Evolutionary conservation across 2,329 filamentous ascomycete genomes (phyloP), one percentile per base, ranked within the genome.

Genomic region (Zasmidium angulare): DNA sequence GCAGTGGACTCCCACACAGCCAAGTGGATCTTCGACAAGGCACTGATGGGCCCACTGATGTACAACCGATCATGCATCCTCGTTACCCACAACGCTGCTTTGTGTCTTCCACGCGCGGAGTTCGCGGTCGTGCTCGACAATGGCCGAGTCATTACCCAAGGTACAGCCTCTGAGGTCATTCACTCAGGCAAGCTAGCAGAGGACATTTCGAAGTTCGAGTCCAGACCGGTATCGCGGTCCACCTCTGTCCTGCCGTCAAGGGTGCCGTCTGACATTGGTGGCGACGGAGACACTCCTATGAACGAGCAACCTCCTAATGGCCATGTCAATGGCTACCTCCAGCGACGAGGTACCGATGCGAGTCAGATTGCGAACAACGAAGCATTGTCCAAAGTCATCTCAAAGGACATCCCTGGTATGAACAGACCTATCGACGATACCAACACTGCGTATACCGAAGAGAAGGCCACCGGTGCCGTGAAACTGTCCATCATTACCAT

Each of bases 1-100:
- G 95, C 95, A 24, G 95, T 99, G 31, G 95, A 99, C 74, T 96
- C 95, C 2, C 95, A 99, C 69, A 98, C 95, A 0, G 93, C 93
- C 1, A 96, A 97, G 74, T 97, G 96, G 88, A 98, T 99, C 66
- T 98, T 98, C 77, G 89, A 89, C 72, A 89, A 96, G 75, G 96
- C 93, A 60, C 88, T 99, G 64, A 88, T 88, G 68, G 95, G 95
- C 1, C 90, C 91, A 4, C 78, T 99, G 53, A 98, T 99, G 95
- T 79, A 84, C 59, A 83, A 87, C 70, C 87, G 95, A 46, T 98
- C 95, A 24, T 98, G 95, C 74, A 91, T 99, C 55, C 82, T 99
- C 47, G 93, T 99, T 36, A 97, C 95, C 0, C 95, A 99, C 79
- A 99, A 98, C 70, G 85, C 95, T 24, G 85, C 90, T n/a, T 84